Evolutionary conservation across 352 stramenopile species (phyloP).

Genomic region (Globisporangium sylvaticum): DNA sequence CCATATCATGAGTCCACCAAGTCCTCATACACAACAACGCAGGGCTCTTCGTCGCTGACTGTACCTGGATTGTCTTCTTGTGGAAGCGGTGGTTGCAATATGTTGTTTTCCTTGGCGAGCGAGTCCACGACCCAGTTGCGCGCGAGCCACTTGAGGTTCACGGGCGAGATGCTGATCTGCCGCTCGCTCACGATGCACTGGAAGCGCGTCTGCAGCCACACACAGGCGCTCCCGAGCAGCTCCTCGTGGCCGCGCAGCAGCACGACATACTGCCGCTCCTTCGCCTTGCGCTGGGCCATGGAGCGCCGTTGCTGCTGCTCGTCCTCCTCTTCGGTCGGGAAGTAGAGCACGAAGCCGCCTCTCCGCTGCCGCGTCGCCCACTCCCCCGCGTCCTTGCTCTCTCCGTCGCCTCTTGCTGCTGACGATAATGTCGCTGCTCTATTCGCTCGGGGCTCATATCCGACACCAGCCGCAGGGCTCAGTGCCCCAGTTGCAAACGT

Average conservation of each 20-base stretch:
- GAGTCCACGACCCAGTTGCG: constrained; percentile 41
- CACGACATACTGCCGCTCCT: constrained; percentile 51
- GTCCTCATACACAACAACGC: background rate
- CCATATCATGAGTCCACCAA: background rate
- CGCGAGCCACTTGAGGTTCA: constrained; percentile 51
- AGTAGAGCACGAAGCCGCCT: constrained; percentile 64
- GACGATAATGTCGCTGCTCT: background rate
- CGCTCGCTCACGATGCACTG: constrained; percentile 59
- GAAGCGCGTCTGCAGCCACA: constrained; percentile 69
- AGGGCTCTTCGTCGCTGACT: background rate
- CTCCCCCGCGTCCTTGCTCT: background rate
- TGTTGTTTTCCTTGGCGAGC: constrained; percentile 22
- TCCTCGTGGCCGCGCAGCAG: constrained; percentile 54
- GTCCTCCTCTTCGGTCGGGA: constrained; percentile 37
- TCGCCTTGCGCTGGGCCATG: constrained; percentile 25
- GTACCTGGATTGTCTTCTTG: constrained; percentile 4
- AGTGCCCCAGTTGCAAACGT: background rate
- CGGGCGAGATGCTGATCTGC: constrained; percentile 40
- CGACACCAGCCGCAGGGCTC: background rate
- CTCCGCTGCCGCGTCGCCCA: background rate
- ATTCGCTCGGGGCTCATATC: background rate
- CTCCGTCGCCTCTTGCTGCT: background rate
- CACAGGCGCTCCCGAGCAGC: constrained; percentile 47
- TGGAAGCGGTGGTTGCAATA: background rate
- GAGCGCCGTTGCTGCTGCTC: constrained; percentile 12